These are phyloP conservation scores for Alternaria sp. DNA, from an alignment of 2,329 filamentous ascomycete species.

Conservation along the genomic window DNA sequence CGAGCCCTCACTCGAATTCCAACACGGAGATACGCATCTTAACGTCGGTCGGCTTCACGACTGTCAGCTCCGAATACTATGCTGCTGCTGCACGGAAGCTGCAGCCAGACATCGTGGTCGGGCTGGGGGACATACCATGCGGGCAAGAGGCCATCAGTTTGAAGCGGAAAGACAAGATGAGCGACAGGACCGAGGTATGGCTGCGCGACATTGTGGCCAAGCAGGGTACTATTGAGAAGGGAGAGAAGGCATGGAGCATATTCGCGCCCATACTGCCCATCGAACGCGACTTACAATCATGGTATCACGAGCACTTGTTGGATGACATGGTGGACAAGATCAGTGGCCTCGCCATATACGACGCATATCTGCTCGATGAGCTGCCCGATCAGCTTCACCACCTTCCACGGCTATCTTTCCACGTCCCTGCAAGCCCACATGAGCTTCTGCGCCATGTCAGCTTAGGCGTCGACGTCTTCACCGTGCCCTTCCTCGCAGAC, in stretches of 20 bases:
- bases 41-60: constrained; percentile 85
- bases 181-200: constrained; percentile 85
- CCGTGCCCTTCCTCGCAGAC: constrained; percentile 75
- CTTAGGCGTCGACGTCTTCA: constrained; percentile 81
- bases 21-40: constrained; percentile 76
- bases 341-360: constrained; percentile 80
- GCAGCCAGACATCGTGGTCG: constrained; percentile 80
- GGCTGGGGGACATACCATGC: constrained; percentile 75
- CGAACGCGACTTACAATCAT: constrained; percentile 75
- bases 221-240: constrained; percentile 43
- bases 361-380: constrained; percentile 72
- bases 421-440: constrained; percentile 74
- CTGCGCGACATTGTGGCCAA: constrained; percentile 70
- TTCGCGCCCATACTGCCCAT: constrained; percentile 77
- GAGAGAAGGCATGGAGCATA: constrained; percentile 48
- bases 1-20: constrained; percentile 73
- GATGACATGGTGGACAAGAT: constrained; percentile 64
- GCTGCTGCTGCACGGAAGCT: constrained; percentile 70
- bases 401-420: constrained; percentile 79
- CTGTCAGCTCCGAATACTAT: constrained; percentile 75
- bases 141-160: constrained; percentile 64
- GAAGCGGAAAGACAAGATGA: constrained; percentile 84
- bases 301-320: constrained; percentile 78
- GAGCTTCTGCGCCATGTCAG: constrained; percentile 78
- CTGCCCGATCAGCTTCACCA: constrained; percentile 67